Percentiles rank a stretch among this genome's conserved stretches.
Evolutionary conservation across 2,329 filamentous ascomycete genomes (phyloP).

Genomic region (Blumeriella jaapii): DNA sequence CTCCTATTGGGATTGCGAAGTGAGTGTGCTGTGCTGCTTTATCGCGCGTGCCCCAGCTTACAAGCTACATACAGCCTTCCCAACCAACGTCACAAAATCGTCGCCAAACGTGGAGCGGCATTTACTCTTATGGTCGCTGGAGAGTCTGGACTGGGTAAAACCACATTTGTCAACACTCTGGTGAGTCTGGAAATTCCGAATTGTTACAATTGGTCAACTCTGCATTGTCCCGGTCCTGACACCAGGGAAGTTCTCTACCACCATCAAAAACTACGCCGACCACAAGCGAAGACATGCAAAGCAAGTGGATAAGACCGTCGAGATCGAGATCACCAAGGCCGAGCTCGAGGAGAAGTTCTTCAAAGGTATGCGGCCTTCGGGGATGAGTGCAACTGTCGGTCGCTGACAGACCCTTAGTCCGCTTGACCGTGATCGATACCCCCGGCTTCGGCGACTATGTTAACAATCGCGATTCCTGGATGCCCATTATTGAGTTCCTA

Average conservation of each 20-base stretch:
- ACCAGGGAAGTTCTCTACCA: slow-evolving; percentile 99
- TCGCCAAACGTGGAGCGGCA: slow-evolving; percentile 77
- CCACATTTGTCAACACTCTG: slow-evolving; percentile 99
- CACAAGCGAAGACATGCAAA: slow-evolving; percentile 99
- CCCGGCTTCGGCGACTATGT: slow-evolving; percentile 99
- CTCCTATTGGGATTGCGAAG: slow-evolving; percentile 63
- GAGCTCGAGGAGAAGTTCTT: slow-evolving; percentile 99
- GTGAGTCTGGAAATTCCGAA: no score
- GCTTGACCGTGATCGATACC: slow-evolving; percentile 96
- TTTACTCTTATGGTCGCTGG: slow-evolving; percentile 99
- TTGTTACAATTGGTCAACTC: no score
- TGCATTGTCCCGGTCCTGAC: no score
- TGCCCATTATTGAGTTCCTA: slow-evolving; percentile 99
- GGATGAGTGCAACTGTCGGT: neutral
- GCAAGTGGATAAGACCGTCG: slow-evolving; percentile 98
- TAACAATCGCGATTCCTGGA: slow-evolving; percentile 99
- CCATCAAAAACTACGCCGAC: slow-evolving; percentile 99
- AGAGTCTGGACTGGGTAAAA: slow-evolving; percentile 97
- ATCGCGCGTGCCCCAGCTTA: slow-evolving; percentile 27
- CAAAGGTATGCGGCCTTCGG: slow-evolving; percentile 58
- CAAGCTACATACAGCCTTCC: slow-evolving; percentile 24
- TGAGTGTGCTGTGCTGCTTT: neutral
- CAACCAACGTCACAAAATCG: slow-evolving; percentile 66
- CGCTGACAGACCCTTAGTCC: slow-evolving; percentile 49
- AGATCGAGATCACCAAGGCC: slow-evolving; percentile 99